Conservation (phyloP, 2,329 filamentous ascomycete genomes). For the Colletotrichum sp. region DNA sequence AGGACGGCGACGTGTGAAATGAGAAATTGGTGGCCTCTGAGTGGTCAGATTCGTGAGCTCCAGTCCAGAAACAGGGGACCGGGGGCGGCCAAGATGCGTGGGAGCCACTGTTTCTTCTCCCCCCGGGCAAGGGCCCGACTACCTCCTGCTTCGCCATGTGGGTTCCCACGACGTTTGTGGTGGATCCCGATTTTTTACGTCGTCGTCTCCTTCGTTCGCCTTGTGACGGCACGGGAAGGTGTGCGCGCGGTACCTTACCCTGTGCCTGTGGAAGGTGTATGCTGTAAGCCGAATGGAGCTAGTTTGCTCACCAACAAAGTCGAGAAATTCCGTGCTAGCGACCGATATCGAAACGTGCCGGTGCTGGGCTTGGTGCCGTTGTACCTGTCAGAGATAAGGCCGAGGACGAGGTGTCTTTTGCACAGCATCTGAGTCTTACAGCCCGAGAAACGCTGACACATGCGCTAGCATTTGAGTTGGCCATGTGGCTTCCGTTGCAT, state of each 20-base stretch:
- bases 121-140: neutral
- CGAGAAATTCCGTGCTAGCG: neutral
- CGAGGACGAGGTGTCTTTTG: neutral
- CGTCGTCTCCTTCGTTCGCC: neutral
- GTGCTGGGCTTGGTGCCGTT: neutral
- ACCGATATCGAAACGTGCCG: conserved; percentile 1
- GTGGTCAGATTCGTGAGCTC: conserved; percentile 9
- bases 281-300: neutral
- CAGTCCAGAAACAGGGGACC: neutral
- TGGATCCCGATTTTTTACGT: neutral
- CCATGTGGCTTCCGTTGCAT: neutral
- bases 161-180: conserved; percentile 1
- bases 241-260: neutral
- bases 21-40: conserved; percentile 17
- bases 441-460: neutral
- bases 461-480: neutral
- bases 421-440: neutral
- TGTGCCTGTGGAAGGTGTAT: neutral
- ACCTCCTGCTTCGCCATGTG: neutral
- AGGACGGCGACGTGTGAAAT: conserved; percentile 10
- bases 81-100: neutral
- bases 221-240: neutral
- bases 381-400: neutral
- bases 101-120: neutral
- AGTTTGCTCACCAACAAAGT: neutral